A percentile compares a stretch with the other conserved stretches of the same genome.
phyloP scores from a whole-genome alignment of 1,139 yeast genomes.

The Scheffersomyces lignicola region DNA sequence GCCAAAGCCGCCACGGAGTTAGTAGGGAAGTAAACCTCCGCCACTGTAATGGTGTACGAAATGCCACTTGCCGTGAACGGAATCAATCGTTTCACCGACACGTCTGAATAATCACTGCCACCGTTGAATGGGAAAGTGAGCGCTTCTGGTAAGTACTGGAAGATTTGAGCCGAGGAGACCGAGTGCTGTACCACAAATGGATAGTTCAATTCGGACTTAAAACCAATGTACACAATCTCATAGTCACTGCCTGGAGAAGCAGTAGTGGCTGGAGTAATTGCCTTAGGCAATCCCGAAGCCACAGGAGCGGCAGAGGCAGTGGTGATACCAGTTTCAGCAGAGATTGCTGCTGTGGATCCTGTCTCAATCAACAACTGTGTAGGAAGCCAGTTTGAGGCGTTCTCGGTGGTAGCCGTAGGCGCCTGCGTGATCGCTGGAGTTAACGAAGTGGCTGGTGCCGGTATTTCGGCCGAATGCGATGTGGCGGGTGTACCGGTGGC shows the following conservation, averaged over 20 bases:
- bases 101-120: slow-evolving; percentile 30
- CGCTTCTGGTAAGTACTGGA: slow-evolving; percentile 63
- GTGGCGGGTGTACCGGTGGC: background rate
- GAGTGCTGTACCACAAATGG: slow-evolving; percentile 69
- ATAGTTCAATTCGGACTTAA: slow-evolving; percentile 65
- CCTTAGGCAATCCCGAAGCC: slow-evolving; percentile 64
- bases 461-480: background rate
- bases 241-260: slow-evolving; percentile 50
- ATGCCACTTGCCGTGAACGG: slow-evolving; percentile 58
- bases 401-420: slow-evolving; percentile 17
- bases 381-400: slow-evolving; percentile 50
- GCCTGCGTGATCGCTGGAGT: slow-evolving; percentile 5
- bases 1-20: slow-evolving; percentile 45
- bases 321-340: slow-evolving; percentile 29
- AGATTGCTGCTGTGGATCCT: slow-evolving; percentile 28
- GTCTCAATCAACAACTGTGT: slow-evolving; percentile 41
- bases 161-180: slow-evolving; percentile 72
- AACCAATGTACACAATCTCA: slow-evolving; percentile 66
- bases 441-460: no score
- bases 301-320: slow-evolving; percentile 31
- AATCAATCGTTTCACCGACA: slow-evolving; percentile 59
- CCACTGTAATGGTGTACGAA: slow-evolving; percentile 67
- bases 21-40: slow-evolving; percentile 73
- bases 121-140: slow-evolving; percentile 52
- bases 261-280: slow-evolving; percentile 56